Evolutionary conservation across 371 early-diverging fungal species (phyloP), one percentile per base, ranked within the genome.

Genomic region (Mucor lusitanicus): DNA sequence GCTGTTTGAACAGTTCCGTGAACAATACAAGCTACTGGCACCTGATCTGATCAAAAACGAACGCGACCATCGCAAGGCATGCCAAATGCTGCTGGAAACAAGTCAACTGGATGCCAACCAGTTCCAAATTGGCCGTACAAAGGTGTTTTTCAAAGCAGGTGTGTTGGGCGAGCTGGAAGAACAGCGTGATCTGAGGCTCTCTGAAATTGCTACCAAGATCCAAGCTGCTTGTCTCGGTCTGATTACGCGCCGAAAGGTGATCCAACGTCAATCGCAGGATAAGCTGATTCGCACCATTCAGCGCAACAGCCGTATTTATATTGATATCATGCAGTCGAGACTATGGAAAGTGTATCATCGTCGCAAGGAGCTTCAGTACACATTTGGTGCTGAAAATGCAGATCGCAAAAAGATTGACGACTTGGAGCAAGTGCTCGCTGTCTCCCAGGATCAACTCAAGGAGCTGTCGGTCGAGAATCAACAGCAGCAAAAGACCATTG

Each of bases 101-200:
- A 74, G 96, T 61, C 71, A 84, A 56, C 78, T 98, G 65, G 96
- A 97, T 69, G 77, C 81, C 37, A 87, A 86, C 13, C 90, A 92
- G 71, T 99, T 95, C 75, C 89, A 95, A 27, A 87, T 99, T 48
- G 99, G 99, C 63, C 89, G 85, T 17, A 94, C 93, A 65, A 99
- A 97, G 78, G 96, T 99, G 28, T 99, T 99, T 76, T 99, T 99
- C 90, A 89, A 94, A 9, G 97, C 99, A 28, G 99, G 99, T 9
- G 97, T 99, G 68, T 86, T 96, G 72, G 76, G 86, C 81, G 57
- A 65, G 17, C 81, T 99, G 5, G 99, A 99, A 82, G 98, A 99
- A 68, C 81, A 86, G 9, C 87, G 99, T 37, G 99, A 99, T 73
- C 76, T 80, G 6, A 91, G 91, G 72, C 85, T 99, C 30, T 76